These are phyloP conservation scores for Phaffomyces thermotolerans DNA, from an alignment of 805 yeast genomes.

Conservation along the genomic window DNA sequence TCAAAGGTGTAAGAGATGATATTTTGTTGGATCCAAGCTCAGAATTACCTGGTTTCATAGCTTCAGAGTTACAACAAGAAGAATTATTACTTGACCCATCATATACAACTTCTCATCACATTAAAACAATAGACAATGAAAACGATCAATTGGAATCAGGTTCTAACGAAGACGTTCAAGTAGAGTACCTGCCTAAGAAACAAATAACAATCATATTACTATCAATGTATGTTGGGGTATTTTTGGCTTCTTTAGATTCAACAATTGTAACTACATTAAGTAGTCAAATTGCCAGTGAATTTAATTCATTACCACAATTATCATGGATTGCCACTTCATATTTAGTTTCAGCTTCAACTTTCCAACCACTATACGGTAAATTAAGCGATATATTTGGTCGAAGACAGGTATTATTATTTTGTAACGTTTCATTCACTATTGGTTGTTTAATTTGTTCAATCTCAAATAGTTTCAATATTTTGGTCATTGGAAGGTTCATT, in stretches of 20 bases:
- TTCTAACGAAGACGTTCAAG: conserved; percentile 1
- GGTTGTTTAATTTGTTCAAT: conserved; percentile 53
- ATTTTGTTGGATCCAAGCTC: conserved; percentile 25
- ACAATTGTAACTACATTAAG: conserved; percentile 63
- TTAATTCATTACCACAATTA: conserved; percentile 52
- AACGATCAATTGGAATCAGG: neutral
- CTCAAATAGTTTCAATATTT: conserved; percentile 37
- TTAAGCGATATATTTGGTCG: conserved; percentile 69
- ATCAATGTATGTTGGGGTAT: conserved; percentile 41
- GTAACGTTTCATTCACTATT: conserved; percentile 47
- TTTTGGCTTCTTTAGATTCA: conserved; percentile 58
- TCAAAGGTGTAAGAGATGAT: conserved; percentile 15
- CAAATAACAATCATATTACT: conserved; percentile 28
- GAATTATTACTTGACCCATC: conserved; percentile 20
- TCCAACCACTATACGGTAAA: conserved; percentile 69
- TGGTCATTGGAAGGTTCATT: conserved; percentile 54
- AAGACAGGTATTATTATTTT: conserved; percentile 42
- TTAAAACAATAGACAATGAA: conserved; percentile 3
- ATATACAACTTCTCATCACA: conserved; percentile 6
- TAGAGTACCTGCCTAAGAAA: conserved; percentile 8
- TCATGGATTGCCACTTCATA: conserved; percentile 75
- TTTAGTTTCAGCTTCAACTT: conserved; percentile 59
- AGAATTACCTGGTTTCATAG: conserved; percentile 28
- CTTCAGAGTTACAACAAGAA: conserved; percentile 26
- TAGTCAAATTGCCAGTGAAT: conserved; percentile 61